Percentiles rank a stretch among this genome's conserved stretches.
Conservation (phyloP, 257 asterid species). For the Ophiorrhiza pumila region DNA sequence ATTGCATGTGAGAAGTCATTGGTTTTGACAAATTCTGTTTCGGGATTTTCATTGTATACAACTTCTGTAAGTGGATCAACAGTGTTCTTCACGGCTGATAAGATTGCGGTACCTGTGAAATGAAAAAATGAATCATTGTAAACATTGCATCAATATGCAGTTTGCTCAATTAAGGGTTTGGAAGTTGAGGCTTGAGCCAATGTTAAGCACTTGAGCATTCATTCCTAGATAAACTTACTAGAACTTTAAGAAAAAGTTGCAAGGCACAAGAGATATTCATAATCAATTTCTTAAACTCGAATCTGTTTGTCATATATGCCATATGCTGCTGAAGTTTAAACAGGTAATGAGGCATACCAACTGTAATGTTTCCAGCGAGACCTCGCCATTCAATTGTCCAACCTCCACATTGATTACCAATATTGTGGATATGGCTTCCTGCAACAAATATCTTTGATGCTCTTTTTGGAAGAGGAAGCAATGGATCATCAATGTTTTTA, state of each 20-base stretch:
- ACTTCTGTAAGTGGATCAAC: conserved; percentile 11
- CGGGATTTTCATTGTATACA: conserved; percentile 12
- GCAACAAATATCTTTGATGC: conserved; percentile 6
- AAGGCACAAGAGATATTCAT: too few species aligned
- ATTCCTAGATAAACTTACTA: too few species aligned
- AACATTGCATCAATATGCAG: too few species aligned
- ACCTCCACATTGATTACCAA: conserved; percentile 11
- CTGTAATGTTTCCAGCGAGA: conserved; percentile 8
- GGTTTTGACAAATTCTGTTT: background rate
- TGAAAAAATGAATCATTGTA: too few species aligned
- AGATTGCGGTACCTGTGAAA: background rate
- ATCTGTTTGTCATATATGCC: too few species aligned
- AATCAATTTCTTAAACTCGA: too few species aligned
- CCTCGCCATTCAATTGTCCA: conserved; percentile 15
- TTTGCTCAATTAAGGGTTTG: too few species aligned
- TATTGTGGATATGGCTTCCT: conserved; percentile 11
- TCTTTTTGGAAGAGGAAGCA: conserved; percentile 7
- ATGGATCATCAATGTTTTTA: background rate
- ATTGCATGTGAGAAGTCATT: conserved; percentile 5
- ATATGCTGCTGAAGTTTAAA: background rate
- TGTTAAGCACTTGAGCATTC: too few species aligned
- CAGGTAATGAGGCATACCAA: too few species aligned
- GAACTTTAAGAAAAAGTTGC: too few species aligned
- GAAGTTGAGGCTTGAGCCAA: too few species aligned
- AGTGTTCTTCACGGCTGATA: conserved; percentile 3